phyloP scores from a whole-genome alignment of 371 early-diverging fungal species.

The Rhizopus arrhizus region DNA sequence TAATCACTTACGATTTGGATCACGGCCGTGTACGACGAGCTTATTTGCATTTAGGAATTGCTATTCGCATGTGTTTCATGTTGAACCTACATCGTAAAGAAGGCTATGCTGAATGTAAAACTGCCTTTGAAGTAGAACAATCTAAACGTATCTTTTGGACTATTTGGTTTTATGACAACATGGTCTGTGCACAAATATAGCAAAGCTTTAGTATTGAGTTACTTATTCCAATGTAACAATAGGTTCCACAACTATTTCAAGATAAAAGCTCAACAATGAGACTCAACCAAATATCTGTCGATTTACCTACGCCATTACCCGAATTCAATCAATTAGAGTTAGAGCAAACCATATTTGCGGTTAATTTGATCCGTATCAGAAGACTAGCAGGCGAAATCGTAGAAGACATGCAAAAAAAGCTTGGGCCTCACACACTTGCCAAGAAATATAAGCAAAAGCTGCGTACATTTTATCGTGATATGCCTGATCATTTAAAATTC shows the following conservation, averaged over 20 bases:
- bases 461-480: slow-evolving; percentile 3
- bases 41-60: slow-evolving; percentile 38
- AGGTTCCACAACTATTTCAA: slow-evolving; percentile 21
- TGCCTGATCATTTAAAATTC: slow-evolving; percentile 7
- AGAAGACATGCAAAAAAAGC: slow-evolving; percentile 12
- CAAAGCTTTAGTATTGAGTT: slow-evolving; percentile 11
- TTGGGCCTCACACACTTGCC: slow-evolving; percentile 15
- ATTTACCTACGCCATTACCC: slow-evolving; percentile 21
- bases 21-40: slow-evolving; percentile 36
- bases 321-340: slow-evolving; percentile 26
- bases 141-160: slow-evolving; percentile 42
- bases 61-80: slow-evolving; percentile 39
- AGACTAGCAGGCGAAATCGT: slow-evolving; percentile 14
- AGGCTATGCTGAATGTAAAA: slow-evolving; percentile 30
- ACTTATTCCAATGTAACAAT: slow-evolving; percentile 9
- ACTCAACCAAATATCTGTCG: slow-evolving; percentile 24
- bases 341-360: slow-evolving; percentile 34
- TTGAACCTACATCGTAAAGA: slow-evolving; percentile 34
- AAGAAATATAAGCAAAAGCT: slow-evolving; percentile 8
- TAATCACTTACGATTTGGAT: slow-evolving; percentile 41
- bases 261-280: slow-evolving; percentile 26
- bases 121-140: slow-evolving; percentile 28
- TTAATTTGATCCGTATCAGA: slow-evolving; percentile 25
- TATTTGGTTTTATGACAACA: slow-evolving; percentile 42
- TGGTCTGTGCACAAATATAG: slow-evolving; percentile 15